Evolutionary conservation across 495 filamentous ascomycete species (phyloP).

Genomic region (Lepraria neglecta): DNA sequence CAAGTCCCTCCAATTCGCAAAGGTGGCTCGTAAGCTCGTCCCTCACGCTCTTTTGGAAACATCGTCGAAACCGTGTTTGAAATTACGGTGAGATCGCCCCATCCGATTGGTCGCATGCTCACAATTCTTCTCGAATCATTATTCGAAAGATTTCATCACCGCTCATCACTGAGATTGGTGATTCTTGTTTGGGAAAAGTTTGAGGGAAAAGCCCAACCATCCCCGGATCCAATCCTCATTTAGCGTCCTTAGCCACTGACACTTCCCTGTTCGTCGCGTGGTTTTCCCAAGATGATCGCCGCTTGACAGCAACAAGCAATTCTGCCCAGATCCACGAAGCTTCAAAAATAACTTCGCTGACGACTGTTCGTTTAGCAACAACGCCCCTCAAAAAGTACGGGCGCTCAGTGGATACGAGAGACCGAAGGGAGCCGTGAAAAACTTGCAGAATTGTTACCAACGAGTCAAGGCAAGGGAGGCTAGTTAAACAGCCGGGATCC

Average conservation of each 20-base stretch:
- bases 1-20: neutral
- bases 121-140: neutral
- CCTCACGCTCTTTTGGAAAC: constrained; percentile 3
- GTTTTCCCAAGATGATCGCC: constrained; percentile 8
- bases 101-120: constrained; percentile 1
- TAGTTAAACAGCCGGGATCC: constrained; percentile 4
- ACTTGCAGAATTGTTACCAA: neutral
- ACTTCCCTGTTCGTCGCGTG: constrained; percentile 23
- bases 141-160: constrained; percentile 3
- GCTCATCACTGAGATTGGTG: constrained; percentile 10
- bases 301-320: neutral
- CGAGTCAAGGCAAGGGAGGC: constrained; percentile 1
- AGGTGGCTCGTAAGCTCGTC: constrained; percentile 9
- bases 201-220: constrained; percentile 12
- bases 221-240: constrained; percentile 19
- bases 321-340: neutral
- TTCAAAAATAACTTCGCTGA: neutral
- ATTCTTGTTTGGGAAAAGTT: constrained; percentile 5
- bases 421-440: neutral
- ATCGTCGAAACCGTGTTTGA: constrained; percentile 7
- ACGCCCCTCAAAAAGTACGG: neutral
- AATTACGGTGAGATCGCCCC: neutral
- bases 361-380: neutral
- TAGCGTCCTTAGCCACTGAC: constrained; percentile 7
- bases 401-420: neutral